Conservation (phyloP, 805 yeast genomes). For the Cyberlindnera mississippiensis region DNA sequence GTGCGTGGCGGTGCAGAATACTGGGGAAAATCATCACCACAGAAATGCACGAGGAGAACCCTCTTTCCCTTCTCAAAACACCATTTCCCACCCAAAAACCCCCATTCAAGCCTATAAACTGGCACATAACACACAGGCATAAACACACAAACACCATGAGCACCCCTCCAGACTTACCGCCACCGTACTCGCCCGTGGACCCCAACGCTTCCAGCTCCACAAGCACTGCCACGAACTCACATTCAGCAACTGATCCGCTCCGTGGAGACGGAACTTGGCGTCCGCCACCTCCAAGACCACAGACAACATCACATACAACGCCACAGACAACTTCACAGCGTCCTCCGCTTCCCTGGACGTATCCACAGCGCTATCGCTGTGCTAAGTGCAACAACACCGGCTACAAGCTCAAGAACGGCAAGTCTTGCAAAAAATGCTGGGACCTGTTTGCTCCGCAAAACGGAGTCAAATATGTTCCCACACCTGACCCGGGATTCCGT, state of each 20-base stretch:
- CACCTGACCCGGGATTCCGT: conserved; percentile 6
- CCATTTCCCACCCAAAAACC: no score
- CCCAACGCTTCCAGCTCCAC: background rate
- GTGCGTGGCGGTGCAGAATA: background rate
- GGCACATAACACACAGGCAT: no score
- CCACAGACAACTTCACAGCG: background rate
- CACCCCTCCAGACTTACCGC: background rate
- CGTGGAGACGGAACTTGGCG: background rate
- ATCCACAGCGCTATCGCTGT: conserved; percentile 61
- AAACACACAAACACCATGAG: background rate
- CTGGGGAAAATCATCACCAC: no score
- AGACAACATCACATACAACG: background rate
- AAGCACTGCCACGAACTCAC: no score
- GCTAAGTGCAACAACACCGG: conserved; percentile 75
- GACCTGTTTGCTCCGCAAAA: conserved; percentile 42
- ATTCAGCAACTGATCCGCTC: background rate
- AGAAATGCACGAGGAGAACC: no score
- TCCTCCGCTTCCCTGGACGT: conserved; percentile 48
- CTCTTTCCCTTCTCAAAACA: no score
- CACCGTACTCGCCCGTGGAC: background rate
- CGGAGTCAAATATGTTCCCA: conserved; percentile 4
- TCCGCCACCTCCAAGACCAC: background rate
- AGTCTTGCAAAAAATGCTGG: conserved; percentile 70
- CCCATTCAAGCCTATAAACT: no score
- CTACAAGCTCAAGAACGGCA: conserved; percentile 49